Base-by-base conservation (phyloP, 257 asterid species). In the Orobanche coerulescens region DNA sequence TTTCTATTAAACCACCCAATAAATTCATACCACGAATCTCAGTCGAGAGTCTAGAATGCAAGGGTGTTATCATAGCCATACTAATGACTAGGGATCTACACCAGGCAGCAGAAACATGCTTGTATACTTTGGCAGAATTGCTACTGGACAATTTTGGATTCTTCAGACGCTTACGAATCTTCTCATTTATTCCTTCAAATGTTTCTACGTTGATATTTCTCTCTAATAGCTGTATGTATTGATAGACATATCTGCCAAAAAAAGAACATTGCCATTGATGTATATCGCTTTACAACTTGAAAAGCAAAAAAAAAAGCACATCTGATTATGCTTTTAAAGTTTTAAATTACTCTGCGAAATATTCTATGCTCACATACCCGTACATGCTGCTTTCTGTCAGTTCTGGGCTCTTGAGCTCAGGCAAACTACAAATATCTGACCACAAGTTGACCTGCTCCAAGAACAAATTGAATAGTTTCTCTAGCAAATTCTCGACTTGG, bases 21-120 rank as follows among this genome's bases (percentile, higher is more conserved):
- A 44, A 71, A 76, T 83, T 76, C 59, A 73, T 69, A 62, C 75
- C 76, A 59, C 61, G 88, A 64, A 77, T 69, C 67, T 87, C 87
- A 49, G 93, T 79, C 10, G 89, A 70, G 65, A 63, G 75, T 70
- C 91, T 82, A 13, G 95, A 82, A 65, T 84, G 97, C 80, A 88
- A 68, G 19, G 98, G 98, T 30, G 95, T 92, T 50, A 88, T 73
- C 65, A 86, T 64, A 52, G 94, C 96, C 98, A 92, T 86, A 81
- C 87, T 86, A 43, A 92, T 82, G 62, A 92, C 98, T 30, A 92
- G 96, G 51, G 98, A 81, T 68, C 95, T 81, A 70, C 98, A 92
- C 98, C 98, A 92, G 75, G 98, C 95, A 67, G 91, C 83, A 39
- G 95, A 92, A 52, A 92, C 95, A 51, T 78, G 93, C 72, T 84